A percentile compares a stretch with the other conserved stretches of the same genome.
Conservation (phyloP, 2,329 filamentous ascomycete species). For the Aspergillus ibericus region DNA sequence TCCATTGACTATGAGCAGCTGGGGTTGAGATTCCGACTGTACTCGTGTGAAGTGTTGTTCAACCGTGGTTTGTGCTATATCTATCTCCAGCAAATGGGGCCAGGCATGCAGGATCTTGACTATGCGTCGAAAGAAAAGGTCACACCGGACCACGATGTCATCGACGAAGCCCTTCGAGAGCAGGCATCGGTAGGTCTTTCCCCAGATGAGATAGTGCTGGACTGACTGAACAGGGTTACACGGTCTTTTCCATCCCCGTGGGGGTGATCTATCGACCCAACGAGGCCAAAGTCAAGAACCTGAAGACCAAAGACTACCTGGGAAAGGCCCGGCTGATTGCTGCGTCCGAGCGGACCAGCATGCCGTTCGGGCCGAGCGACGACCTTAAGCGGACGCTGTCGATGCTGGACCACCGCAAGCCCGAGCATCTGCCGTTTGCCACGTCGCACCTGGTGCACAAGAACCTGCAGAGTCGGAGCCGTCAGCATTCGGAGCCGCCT, state of each 20-base stretch:
- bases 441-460: constrained; percentile 92
- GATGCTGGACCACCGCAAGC: constrained; percentile 69
- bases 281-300: constrained; percentile 95
- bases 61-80: constrained; percentile 97
- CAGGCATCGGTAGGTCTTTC: constrained; percentile 71
- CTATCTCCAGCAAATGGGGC: constrained; percentile 87
- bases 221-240: constrained; percentile 70
- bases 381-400: constrained; percentile 46
- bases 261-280: constrained; percentile 94
- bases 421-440: constrained; percentile 84
- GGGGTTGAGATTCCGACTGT: constrained; percentile 91
- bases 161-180: constrained; percentile 93
- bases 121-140: constrained; percentile 96
- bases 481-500: constrained; percentile 83
- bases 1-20: constrained; percentile 98
- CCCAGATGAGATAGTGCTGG: no score
- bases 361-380: constrained; percentile 66
- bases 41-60: constrained; percentile 96
- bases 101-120: constrained; percentile 84
- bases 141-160: constrained; percentile 94
- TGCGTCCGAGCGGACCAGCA: constrained; percentile 76
- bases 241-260: constrained; percentile 96
- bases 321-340: constrained; percentile 94
- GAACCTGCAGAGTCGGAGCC: constrained; percentile 69
- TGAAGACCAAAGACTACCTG: constrained; percentile 96